Base-by-base conservation (phyloP, 768 basidiomycete species). In the Agrocybe chaxingu region DNA sequence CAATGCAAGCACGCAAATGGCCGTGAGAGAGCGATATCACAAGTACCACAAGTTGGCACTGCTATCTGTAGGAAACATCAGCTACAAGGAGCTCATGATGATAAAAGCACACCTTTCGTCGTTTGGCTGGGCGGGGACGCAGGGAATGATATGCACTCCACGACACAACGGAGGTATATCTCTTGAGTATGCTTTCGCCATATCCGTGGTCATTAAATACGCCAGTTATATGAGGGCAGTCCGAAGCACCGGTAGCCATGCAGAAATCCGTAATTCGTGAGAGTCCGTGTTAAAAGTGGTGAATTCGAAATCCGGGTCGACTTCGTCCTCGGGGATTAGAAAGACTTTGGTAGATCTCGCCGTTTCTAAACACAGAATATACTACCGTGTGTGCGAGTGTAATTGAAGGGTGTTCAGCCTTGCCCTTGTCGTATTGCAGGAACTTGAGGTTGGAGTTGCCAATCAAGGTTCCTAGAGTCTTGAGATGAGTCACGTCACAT, bases 1-100 rank as follows among this genome's bases (percentile, higher is more conserved):
- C 90, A 92, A n/a, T 82, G 76, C 6, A 92, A 69, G 56, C 90
- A 92, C 3, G 78, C 82, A 59, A 86, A 83, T 0, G 89, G 87
- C 18, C 88, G 73, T 1, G 80, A 70, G 29, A 89, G 69, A 1
- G 80, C 60, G 1, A 73, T 45, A 7, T 69, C 66, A 60, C 90
- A 92, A 9, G 71, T 75, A 7, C 76, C 79, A 61, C 90, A 92
- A 3, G 75, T 67, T 8, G 90, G 89, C 12, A 75, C 70, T 3
- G 85, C 61, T 42, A 70, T 60, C 70, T 72, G 65, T 32, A 79
- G 38, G 1, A 47, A 31, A 53, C 13, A 4, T 37, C 24, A 12
- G 31, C 37, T 11, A 10, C 11, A 34, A 42, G n/a, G 29, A 24
- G 3, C 5, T 11, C 18, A 13, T 38, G n/a, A n/a, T n/a, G 16